Base-by-base conservation (phyloP, 2,329 filamentous ascomycete genomes). In the Claviceps sp. region DNA sequence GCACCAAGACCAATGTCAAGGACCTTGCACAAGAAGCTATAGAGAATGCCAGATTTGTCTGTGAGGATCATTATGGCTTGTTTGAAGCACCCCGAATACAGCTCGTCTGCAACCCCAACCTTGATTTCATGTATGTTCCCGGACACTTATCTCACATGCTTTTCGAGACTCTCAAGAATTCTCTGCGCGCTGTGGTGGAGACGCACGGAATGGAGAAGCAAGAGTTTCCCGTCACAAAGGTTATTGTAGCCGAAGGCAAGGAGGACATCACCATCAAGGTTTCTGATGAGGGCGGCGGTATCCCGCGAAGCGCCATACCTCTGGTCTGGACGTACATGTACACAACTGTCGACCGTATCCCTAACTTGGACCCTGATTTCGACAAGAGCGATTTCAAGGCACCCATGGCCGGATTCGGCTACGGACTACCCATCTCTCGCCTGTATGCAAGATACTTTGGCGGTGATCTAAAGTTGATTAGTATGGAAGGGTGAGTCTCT, bases 301-400 rank as follows among this genome's bases (percentile, higher is more conserved):
- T 98, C 50, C 89, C 93, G 0, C 77, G 93, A 62, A 94, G 87
- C 61, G 81, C 89, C 50, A 97, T 98, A 57, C 93, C 93, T 5
- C 77, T 98, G 14, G 93, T 97, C n/a, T 98, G 93, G 93, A 98
- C 93, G 13, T 98, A 98, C 68, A 98, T 97, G 93, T 98, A 98
- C 68, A 98, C 93, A 39, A 98, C 93, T 2, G 93, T 98, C 57
- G 93, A 97, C 68, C 83, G 90, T 60, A 97, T 93, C 22, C 93
- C 93, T 14, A 95, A 84, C 64, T 73, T 98, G 56, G 93, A 98
- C 64, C 93, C 93, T 0, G 91, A 97, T 66, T 98, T 97, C 68
- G 91, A 98, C 70, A 95, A 97, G 73, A 95, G 85, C 70, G 93
- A 98, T 68, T 98, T 98, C 76, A 97, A 98, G 70, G 93, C 93